phyloP scores from a whole-genome alignment of 139 green algal genomes.

The Picochlorum sp. region DNA sequence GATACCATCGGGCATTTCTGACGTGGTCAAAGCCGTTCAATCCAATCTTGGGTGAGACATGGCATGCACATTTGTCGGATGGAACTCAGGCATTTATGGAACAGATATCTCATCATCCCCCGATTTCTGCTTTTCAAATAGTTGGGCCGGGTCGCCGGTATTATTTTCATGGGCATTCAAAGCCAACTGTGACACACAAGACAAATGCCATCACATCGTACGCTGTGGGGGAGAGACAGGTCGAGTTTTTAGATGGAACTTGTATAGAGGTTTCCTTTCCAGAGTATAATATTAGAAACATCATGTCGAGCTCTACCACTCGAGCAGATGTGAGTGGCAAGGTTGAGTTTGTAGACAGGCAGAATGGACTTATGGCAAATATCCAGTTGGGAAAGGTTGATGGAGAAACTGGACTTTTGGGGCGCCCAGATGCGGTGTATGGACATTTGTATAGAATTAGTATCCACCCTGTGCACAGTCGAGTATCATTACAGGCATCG shows the following conservation, averaged over 20 bases:
- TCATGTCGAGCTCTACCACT: conserved; percentile 34
- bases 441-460: conserved; percentile 42
- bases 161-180: conserved; percentile 50
- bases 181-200: conserved; percentile 62
- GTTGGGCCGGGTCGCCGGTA: conserved; percentile 47
- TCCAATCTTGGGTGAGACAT: conserved; percentile 81
- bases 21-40: conserved; percentile 83
- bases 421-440: conserved; percentile 45
- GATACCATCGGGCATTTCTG: conserved; percentile 36
- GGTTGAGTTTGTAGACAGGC: conserved; percentile 37
- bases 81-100: conserved; percentile 63
- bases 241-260: conserved; percentile 60
- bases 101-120: conserved; percentile 68
- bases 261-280: conserved; percentile 60
- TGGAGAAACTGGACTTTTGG: conserved; percentile 26
- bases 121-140: conserved; percentile 68
- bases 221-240: conserved; percentile 46
- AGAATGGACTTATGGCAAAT: conserved; percentile 30
- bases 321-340: conserved; percentile 41
- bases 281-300: conserved; percentile 48
- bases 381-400: conserved; percentile 41
- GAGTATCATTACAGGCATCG: not conserved
- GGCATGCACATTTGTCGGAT: conserved; percentile 49
- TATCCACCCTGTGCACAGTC: not conserved
- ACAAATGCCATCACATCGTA: conserved; percentile 63